Percentiles rank a stretch among this genome's conserved stretches.
Evolutionary conservation across 2,329 filamentous ascomycete species (phyloP).

Genomic region (Penicillium aurantiogriseum): DNA sequence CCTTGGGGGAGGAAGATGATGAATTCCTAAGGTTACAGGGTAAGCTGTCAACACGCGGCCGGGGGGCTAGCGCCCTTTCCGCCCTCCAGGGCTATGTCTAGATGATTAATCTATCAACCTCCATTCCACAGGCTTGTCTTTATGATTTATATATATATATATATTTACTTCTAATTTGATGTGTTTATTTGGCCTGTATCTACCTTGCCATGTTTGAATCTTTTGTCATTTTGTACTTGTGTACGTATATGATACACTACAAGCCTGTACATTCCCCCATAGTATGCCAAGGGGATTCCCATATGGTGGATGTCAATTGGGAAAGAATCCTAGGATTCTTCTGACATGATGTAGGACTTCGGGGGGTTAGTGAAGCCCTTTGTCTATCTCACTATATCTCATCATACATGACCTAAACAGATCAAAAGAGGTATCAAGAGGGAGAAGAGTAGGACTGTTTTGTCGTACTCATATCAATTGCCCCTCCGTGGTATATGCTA

Average conservation of each 20-base stretch:
- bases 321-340: background rate
- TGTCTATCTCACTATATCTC: background rate
- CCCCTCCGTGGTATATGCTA: background rate
- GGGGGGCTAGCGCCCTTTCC: slow-evolving; percentile 28
- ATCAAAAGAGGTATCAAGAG: background rate
- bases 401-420: background rate
- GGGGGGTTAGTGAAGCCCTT: background rate
- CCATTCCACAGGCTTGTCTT: background rate
- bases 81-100: background rate
- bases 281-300: background rate
- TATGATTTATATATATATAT: background rate
- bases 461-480: background rate
- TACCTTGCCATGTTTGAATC: background rate
- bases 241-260: background rate
- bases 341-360: background rate
- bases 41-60: slow-evolving; percentile 36
- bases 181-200: background rate
- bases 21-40: slow-evolving; percentile 11
- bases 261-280: background rate
- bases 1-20: slow-evolving; percentile 7
- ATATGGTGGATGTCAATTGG: background rate
- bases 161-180: background rate
- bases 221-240: background rate
- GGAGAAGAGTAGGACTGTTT: background rate
- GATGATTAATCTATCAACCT: slow-evolving; percentile 14